Evolutionary conservation across 352 stramenopile genomes (phyloP), one percentile per base, ranked within the genome.

Genomic region (Sclerospora graminicola): DNA sequence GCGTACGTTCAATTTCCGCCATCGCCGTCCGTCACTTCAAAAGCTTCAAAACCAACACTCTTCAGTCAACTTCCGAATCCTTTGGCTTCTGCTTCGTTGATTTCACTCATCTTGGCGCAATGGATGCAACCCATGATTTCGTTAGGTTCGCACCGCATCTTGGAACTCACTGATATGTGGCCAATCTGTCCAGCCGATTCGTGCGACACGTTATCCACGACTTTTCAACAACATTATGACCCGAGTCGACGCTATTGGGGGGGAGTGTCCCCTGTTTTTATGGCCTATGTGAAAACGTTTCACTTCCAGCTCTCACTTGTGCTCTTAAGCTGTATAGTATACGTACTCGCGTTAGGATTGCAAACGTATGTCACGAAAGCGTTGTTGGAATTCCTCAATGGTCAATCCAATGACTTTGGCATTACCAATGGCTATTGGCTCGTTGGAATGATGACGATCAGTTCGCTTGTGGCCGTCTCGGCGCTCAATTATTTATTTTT

Each of bases 11-110:
- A n/a, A n/a, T n/a, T n/a, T n/a, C n/a, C n/a, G n/a, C n/a, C n/a
- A n/a, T n/a, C n/a, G n/a, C n/a, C n/a, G n/a, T n/a, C n/a, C n/a
- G n/a, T n/a, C n/a, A n/a, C n/a, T n/a, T n/a, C n/a, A n/a, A n/a
- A n/a, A n/a, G n/a, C n/a, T n/a, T n/a, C n/a, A n/a, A n/a, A n/a
- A n/a, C n/a, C n/a, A n/a, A n/a, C n/a, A n/a, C n/a, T 58, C 75
- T 0, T 63, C 75, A 0, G n/a, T n/a, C n/a, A n/a, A n/a, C n/a
- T n/a, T n/a, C 86, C 4, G 6, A 28, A 73, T 34, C 67, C 67
- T 29, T 41, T 79, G 19, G 46, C 45, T 2, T 54, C 26, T 1
- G 68, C 68, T 7, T 69, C 60, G 8, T 23, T 66, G 15, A 29
- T 46, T 2, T 66, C 57, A n/a, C 41, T 63, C 27, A 41, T 45